Conservation (phyloP, 2,329 filamentous ascomycete genomes). For the Stagonosporopsis chrysanthemi region DNA sequence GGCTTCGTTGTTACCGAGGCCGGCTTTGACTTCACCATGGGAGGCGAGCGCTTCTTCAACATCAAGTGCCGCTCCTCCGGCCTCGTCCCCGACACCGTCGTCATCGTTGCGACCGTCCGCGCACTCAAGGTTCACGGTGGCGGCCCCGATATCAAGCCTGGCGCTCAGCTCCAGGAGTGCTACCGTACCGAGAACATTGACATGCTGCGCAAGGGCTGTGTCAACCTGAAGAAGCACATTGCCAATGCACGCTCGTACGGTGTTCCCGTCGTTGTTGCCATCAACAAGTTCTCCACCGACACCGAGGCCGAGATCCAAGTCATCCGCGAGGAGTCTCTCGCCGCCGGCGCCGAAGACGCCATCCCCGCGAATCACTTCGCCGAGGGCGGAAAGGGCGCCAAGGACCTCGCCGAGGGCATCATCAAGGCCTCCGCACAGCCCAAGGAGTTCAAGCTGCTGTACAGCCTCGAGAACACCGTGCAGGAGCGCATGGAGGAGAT, state of each 20-base stretch:
- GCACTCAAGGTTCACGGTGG: constrained; percentile 97
- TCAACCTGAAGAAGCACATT: constrained; percentile 96
- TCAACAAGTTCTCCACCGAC: constrained; percentile 96
- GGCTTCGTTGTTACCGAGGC: constrained; percentile 97
- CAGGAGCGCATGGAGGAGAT: constrained; percentile 92
- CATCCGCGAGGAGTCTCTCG: constrained; percentile 87
- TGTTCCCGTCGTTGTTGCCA: constrained; percentile 92
- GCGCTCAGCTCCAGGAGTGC: constrained; percentile 81
- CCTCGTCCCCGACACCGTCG: constrained; percentile 88
- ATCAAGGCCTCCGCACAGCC: constrained; percentile 82
- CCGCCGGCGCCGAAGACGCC: constrained; percentile 91
- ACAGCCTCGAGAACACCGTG: constrained; percentile 74
- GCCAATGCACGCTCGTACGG: constrained; percentile 88
- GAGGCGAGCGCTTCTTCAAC: constrained; percentile 99
- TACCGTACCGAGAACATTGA: constrained; percentile 96
- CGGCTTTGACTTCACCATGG: constrained; percentile 99
- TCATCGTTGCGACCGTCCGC: constrained; percentile 93
- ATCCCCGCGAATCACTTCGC: constrained; percentile 97
- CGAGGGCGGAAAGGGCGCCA: constrained; percentile 86
- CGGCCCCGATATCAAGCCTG: constrained; percentile 90
- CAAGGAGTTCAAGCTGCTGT: constrained; percentile 85
- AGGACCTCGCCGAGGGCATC: constrained; percentile 87
- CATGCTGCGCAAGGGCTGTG: constrained; percentile 84
- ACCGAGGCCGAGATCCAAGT: constrained; percentile 90
- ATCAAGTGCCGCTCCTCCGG: constrained; percentile 98